phyloP scores from a whole-genome alignment of 2,329 filamentous ascomycete genomes.

The Colletotrichum aenigma region DNA sequence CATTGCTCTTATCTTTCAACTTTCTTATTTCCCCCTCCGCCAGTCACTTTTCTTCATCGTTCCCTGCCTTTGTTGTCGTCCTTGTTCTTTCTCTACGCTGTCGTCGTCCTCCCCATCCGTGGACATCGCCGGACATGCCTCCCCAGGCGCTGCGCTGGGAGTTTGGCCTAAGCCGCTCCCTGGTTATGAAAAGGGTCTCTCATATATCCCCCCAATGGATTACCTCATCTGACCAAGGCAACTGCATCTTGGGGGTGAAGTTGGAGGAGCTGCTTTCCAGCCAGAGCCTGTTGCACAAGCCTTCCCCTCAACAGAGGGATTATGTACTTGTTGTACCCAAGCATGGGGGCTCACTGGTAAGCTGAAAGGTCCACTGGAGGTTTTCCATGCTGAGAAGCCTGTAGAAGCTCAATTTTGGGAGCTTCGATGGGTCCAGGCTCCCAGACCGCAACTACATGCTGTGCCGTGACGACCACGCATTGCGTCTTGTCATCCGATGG shows the following conservation, averaged over 20 bases:
- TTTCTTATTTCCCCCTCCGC: not conserved
- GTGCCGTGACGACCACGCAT: not conserved
- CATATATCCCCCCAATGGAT: not conserved
- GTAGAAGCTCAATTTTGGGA: not conserved
- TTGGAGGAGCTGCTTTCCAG: not conserved
- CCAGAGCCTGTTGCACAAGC: not conserved
- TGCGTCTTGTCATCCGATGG: not conserved
- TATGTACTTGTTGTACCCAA: not conserved
- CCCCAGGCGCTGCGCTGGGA: not conserved
- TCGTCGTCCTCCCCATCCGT: not conserved
- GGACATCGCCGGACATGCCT: not conserved
- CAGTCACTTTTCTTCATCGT: not conserved
- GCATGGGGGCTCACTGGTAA: not conserved
- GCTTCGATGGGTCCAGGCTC: not conserved
- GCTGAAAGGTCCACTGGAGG: not conserved
- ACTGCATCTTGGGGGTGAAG: not conserved
- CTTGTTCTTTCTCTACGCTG: not conserved
- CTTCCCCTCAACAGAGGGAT: not conserved
- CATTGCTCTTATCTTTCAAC: not conserved
- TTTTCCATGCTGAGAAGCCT: not conserved
- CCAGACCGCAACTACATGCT: not conserved
- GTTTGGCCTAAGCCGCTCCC: not conserved
- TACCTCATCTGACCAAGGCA: not conserved
- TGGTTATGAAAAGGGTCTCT: not conserved
- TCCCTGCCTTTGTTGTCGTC: not conserved